Percentiles rank a stretch among this genome's conserved stretches.
Conservation (phyloP, 257 asterid species). For the Solanum bulbocastanum region DNA sequence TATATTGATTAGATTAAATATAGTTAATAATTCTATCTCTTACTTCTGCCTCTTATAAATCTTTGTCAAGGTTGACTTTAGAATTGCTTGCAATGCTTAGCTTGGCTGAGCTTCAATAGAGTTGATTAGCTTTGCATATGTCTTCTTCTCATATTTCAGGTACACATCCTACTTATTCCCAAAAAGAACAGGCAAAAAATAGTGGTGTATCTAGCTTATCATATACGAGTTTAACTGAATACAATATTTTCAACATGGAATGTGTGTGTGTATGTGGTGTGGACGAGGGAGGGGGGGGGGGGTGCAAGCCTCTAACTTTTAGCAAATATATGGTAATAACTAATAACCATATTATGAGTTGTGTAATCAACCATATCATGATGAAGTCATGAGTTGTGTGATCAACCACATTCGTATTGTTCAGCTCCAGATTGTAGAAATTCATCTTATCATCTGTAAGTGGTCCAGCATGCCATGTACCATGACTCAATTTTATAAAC, state of each 20-base stretch:
- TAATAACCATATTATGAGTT: background rate
- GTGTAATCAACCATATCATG: too few species aligned
- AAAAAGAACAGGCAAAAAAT: too few species aligned
- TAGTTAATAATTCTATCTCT: background rate
- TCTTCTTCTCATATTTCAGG: too few species aligned
- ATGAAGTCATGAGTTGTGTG: slow-evolving; percentile 56
- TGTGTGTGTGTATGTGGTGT: too few species aligned
- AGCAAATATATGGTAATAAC: background rate
- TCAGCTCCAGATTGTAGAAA: slow-evolving; percentile 75
- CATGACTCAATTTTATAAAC: slow-evolving; percentile 60
- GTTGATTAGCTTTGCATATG: background rate
- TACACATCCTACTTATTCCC: too few species aligned
- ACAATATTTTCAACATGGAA: too few species aligned
- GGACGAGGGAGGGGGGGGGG: too few species aligned
- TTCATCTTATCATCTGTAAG: slow-evolving; percentile 46
- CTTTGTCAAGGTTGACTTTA: slow-evolving; percentile 24
- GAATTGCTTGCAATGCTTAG: slow-evolving; percentile 22
- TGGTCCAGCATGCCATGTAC: slow-evolving; percentile 98
- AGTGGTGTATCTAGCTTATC: too few species aligned
- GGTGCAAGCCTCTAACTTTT: too few species aligned
- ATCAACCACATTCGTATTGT: slow-evolving; percentile 83
- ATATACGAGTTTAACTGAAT: too few species aligned
- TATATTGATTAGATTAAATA: background rate
- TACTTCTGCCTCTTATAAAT: slow-evolving; percentile 33
- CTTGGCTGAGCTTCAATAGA: slow-evolving; percentile 22